Conservation (phyloP, 345 rosid genomes). For the Citrus australasica region DNA sequence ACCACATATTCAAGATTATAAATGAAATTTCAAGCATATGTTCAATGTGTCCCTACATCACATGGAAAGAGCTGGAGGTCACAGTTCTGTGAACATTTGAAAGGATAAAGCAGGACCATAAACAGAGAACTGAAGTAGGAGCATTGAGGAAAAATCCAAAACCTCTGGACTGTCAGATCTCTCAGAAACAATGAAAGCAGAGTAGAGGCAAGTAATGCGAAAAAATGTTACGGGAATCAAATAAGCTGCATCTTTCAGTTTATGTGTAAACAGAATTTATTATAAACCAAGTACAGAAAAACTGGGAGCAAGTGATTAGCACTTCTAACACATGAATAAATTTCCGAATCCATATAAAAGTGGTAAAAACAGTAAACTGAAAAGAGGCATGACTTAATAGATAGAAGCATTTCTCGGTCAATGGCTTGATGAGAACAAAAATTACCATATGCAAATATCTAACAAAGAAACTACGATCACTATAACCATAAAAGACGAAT, state of each 20-base stretch:
- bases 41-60: not conserved
- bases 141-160: not conserved
- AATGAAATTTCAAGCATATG: not conserved
- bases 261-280: not conserved
- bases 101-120: not conserved
- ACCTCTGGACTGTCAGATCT: not conserved
- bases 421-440: constrained; percentile 20
- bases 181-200: not conserved
- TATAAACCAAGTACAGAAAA: not conserved
- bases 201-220: not conserved
- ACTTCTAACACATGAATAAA: not conserved
- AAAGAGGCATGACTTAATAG: not conserved
- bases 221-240: not conserved
- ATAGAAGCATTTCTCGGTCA: not conserved
- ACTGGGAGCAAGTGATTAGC: not conserved
- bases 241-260: not conserved
- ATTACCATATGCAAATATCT: constrained; percentile 17
- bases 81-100: not conserved
- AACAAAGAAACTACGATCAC: constrained; percentile 16
- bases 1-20: not conserved
- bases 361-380: not conserved
- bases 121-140: not conserved
- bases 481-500: constrained; percentile 1
- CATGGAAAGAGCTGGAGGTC: not conserved
- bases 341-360: not conserved